These are phyloP conservation scores for Prunus yedoensis DNA, from an alignment of 331 rosid species.

Conservation along the genomic window DNA sequence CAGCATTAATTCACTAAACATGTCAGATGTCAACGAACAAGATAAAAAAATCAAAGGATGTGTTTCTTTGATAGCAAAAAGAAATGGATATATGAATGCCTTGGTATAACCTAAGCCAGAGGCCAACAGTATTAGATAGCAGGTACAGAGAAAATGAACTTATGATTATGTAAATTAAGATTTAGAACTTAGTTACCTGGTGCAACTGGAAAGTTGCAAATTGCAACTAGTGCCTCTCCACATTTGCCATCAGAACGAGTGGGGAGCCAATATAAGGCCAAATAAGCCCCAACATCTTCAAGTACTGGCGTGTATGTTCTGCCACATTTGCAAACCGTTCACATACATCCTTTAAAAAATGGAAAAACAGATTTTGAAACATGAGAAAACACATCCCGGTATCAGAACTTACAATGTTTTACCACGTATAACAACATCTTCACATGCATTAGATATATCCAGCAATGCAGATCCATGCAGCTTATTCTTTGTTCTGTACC, in stretches of 20 bases:
- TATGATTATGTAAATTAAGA: slow-evolving; percentile 1
- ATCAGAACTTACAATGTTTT: slow-evolving; percentile 59
- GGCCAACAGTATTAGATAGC: neutral
- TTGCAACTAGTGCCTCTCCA: slow-evolving; percentile 74
- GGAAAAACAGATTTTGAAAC: slow-evolving; percentile 11
- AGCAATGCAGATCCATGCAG: slow-evolving; percentile 62
- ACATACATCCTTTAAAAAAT: slow-evolving; percentile 23
- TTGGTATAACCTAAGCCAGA: slow-evolving; percentile 14
- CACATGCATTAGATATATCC: slow-evolving; percentile 53
- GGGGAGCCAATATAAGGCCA: slow-evolving; percentile 88
- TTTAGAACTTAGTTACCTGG: slow-evolving; percentile 54
- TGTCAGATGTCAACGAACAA: slow-evolving; percentile 13
- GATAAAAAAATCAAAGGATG: slow-evolving; percentile 13
- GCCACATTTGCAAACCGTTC: slow-evolving; percentile 31
- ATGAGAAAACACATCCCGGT: slow-evolving; percentile 22
- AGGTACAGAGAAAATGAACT: neutral
- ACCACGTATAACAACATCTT: slow-evolving; percentile 55
- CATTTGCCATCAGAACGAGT: slow-evolving; percentile 68
- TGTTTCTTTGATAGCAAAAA: slow-evolving; percentile 1
- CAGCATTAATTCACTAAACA: slow-evolving; percentile 24
- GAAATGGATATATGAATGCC: slow-evolving; percentile 6
- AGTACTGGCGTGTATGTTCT: slow-evolving; percentile 75
- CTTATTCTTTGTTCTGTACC: slow-evolving; percentile 68
- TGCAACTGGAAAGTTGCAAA: slow-evolving; percentile 58
- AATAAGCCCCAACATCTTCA: slow-evolving; percentile 76